These are phyloP conservation scores for Diplodia intermedia DNA, from an alignment of 2,329 filamentous ascomycete genomes.

Conservation along the genomic window DNA sequence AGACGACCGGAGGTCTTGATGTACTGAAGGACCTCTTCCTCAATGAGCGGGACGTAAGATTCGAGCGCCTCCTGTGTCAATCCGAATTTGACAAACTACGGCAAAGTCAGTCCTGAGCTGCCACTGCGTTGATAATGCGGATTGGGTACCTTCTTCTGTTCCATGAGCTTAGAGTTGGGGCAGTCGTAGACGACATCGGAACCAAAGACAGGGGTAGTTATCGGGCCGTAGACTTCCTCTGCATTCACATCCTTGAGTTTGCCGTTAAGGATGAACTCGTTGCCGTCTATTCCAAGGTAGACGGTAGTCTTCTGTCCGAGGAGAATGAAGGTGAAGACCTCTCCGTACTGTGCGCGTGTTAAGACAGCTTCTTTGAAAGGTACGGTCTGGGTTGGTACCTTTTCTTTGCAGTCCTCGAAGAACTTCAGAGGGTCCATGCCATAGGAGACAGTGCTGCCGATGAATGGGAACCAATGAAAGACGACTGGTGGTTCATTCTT, in stretches of 20 bases:
- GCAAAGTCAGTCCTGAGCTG: too few relatives aligned
- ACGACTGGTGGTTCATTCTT: constrained; percentile 70
- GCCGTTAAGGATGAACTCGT: constrained; percentile 65
- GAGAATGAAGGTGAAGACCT: constrained; percentile 63
- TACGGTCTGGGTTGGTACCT: constrained; percentile 57
- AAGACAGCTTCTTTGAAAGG: neutral
- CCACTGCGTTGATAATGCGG: neutral
- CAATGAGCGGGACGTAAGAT: constrained; percentile 75
- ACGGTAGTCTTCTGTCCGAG: constrained; percentile 60
- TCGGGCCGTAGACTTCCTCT: constrained; percentile 61
- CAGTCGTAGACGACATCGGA: constrained; percentile 41
- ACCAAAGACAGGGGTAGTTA: constrained; percentile 44
- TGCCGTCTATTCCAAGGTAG: constrained; percentile 59
- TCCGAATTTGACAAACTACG: constrained; percentile 73
- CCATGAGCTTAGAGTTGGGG: constrained; percentile 41
- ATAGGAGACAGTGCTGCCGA: constrained; percentile 55
- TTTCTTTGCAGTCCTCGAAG: constrained; percentile 67
- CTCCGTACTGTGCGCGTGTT: constrained; percentile 53
- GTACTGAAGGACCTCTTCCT: constrained; percentile 72
- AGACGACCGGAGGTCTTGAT: constrained; percentile 68
- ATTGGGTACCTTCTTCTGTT: constrained; percentile 38
- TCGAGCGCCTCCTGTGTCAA: constrained; percentile 72
- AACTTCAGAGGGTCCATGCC: constrained; percentile 73
- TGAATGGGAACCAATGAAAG: constrained; percentile 76
- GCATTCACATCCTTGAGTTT: constrained; percentile 61